phyloP scores from a whole-genome alignment of 2,329 filamentous ascomycete genomes.

The Scortechinia acanthostroma region DNA sequence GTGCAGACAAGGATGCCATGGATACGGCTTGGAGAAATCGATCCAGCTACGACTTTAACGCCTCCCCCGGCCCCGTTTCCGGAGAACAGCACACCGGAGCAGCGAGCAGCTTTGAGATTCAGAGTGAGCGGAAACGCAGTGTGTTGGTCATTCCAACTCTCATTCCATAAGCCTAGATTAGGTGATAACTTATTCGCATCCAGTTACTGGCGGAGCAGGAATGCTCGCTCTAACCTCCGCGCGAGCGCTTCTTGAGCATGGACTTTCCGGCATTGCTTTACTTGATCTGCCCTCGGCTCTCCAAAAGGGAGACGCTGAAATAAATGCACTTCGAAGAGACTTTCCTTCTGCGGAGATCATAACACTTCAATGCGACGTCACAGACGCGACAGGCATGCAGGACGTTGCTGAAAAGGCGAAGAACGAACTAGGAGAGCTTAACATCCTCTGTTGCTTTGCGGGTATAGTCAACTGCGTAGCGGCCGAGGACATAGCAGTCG shows the following conservation, averaged over 20 bases:
- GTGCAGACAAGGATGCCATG: too few relatives aligned
- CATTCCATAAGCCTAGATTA: background rate
- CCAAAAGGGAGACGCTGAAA: background rate
- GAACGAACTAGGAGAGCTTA: background rate
- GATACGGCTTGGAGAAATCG: background rate
- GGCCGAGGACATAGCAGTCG: slow-evolving; percentile 47
- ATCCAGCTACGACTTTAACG: background rate
- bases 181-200: background rate
- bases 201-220: background rate
- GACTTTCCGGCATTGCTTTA: background rate
- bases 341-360: background rate
- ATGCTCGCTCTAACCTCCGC: background rate
- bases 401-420: background rate
- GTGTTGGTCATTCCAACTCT: background rate
- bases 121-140: background rate
- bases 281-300: background rate
- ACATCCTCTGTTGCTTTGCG: slow-evolving; percentile 57
- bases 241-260: background rate
- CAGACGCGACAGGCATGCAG: background rate
- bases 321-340: background rate
- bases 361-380: background rate
- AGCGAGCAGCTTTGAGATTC: background rate
- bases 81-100: background rate
- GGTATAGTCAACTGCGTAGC: slow-evolving; percentile 59
- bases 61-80: background rate